Evolutionary conservation across 805 yeast genomes (phyloP).

Genomic region (Lachancea waltii): DNA sequence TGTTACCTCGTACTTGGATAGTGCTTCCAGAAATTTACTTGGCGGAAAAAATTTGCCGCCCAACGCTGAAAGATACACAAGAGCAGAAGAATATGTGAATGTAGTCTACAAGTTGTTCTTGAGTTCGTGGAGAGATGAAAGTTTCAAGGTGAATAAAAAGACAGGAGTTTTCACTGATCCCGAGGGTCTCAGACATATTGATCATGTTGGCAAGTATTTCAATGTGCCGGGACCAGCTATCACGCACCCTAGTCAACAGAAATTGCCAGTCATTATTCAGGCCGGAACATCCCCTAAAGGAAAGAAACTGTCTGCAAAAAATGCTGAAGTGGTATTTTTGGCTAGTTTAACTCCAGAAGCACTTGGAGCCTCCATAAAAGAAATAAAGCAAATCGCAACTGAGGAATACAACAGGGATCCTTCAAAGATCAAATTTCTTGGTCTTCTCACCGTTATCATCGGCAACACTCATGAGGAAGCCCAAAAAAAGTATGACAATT

Average conservation of each 20-base stretch:
- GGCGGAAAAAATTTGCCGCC: slow-evolving; percentile 31
- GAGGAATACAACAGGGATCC: slow-evolving; percentile 31
- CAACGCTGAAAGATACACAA: slow-evolving; percentile 35
- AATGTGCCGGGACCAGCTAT: slow-evolving; percentile 36
- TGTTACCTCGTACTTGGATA: slow-evolving; percentile 37
- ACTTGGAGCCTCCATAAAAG: slow-evolving; percentile 27
- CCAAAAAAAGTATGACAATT: slow-evolving; percentile 26
- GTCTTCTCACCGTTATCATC: slow-evolving; percentile 32
- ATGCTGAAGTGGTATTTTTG: slow-evolving; percentile 38
- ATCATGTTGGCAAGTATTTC: slow-evolving; percentile 34
- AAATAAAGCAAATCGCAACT: slow-evolving; percentile 28
- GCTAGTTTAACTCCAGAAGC: slow-evolving; percentile 28
- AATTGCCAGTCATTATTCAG: slow-evolving; percentile 37
- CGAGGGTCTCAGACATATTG: slow-evolving; percentile 32
- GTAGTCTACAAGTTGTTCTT: slow-evolving; percentile 35
- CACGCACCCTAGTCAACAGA: slow-evolving; percentile 35
- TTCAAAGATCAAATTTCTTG: slow-evolving; percentile 33
- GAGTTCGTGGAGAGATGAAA: slow-evolving; percentile 36
- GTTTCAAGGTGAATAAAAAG: slow-evolving; percentile 15
- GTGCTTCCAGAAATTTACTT: slow-evolving; percentile 35
- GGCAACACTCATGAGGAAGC: slow-evolving; percentile 40
- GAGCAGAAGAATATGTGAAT: slow-evolving; percentile 36
- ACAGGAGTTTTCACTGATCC: slow-evolving; percentile 32
- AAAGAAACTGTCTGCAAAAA: slow-evolving; percentile 35
- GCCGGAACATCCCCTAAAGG: slow-evolving; percentile 38